Evolutionary conservation across 495 filamentous ascomycete genomes (phyloP), one percentile per base, ranked within the genome.

Genomic region (Paragyromitra xinjiangensis): DNA sequence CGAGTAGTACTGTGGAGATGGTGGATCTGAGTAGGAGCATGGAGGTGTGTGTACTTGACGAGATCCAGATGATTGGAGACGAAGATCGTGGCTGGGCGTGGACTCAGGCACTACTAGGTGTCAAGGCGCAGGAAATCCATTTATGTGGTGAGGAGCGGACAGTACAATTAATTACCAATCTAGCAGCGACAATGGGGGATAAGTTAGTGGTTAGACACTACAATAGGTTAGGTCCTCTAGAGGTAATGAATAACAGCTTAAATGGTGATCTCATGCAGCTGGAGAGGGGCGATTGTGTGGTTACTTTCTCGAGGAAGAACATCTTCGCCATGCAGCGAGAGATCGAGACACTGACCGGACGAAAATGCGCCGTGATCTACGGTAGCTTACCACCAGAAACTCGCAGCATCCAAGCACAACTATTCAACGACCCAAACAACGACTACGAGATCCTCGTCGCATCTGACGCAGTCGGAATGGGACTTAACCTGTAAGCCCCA

Each of bases 391-490:
- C 96, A 1, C 95, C 96, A 34, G 95, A 98, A 83, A 97, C 93
- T 56, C 88, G 96, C 70, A 93, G 92, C 11, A 90, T 94, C 80
- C 95, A 99, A 84, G 95, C 95, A 6, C 87, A 87, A 29, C 87
- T 97, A 2, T 99, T 99, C 86, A 99, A 99, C 79, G 93, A 98
- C 77, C 93, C 92, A 0, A 85, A 95, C 81, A 98, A 93, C 83
- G 94, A 97, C 48, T 99, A 97, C 82, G 94, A 99, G 78, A 94
- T 91, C 75, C 86, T 99, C 4, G 93, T 95, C 34, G 95, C 95
- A 16, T 97, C 94, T 78, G 95, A 99, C 83, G 95, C 95, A 26
- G 93, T 99, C 77, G 95, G 95, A 26, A 99, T 99, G 95, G 95
- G 95, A 1, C 84, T 99, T 40, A 99, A 99, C 83, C 82, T 99